Evolutionary conservation across 2,329 filamentous ascomycete species (phyloP).

Genomic region (Rutstroemia sp.): DNA sequence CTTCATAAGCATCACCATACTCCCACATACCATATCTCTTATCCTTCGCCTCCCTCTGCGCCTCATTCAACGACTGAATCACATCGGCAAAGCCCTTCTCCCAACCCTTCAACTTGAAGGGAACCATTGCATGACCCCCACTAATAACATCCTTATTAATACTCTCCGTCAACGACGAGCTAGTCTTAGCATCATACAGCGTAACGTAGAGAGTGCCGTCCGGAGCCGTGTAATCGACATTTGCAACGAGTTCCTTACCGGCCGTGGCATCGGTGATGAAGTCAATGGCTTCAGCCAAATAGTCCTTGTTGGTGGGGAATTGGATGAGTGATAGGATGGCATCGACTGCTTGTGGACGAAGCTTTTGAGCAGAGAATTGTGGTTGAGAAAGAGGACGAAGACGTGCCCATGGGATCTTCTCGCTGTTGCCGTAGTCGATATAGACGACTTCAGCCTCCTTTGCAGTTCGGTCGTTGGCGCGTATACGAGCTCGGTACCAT

Average conservation of each 20-base stretch:
- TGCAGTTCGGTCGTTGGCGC: slow-evolving; percentile 84
- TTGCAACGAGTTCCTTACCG: slow-evolving; percentile 73
- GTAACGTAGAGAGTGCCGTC: slow-evolving; percentile 83
- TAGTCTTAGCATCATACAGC: slow-evolving; percentile 68
- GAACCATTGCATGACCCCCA: slow-evolving; percentile 84
- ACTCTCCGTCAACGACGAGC: slow-evolving; percentile 61
- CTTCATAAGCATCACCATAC: slow-evolving; percentile 93
- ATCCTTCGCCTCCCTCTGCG: slow-evolving; percentile 72
- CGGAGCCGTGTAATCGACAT: slow-evolving; percentile 79
- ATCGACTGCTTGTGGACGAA: slow-evolving; percentile 82
- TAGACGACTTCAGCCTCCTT: slow-evolving; percentile 89
- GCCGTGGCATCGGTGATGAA: slow-evolving; percentile 71
- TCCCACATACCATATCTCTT: slow-evolving; percentile 90
- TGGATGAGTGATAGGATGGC: slow-evolving; percentile 84
- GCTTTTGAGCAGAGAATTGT: slow-evolving; percentile 72
- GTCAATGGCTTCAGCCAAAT: slow-evolving; percentile 70
- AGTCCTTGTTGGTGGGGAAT: slow-evolving; percentile 74
- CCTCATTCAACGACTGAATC: slow-evolving; percentile 62
- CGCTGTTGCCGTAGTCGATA: slow-evolving; percentile 93
- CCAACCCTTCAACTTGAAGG: slow-evolving; percentile 85
- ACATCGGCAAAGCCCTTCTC: slow-evolving; percentile 71
- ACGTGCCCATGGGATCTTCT: slow-evolving; percentile 76
- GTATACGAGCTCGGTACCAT: slow-evolving; percentile 90
- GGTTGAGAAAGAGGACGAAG: slow-evolving; percentile 73
- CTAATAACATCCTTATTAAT: slow-evolving; percentile 83